Percentiles rank a stretch among this genome's conserved stretches.
These are phyloP conservation scores for Hamigera avellanea DNA, from an alignment of 495 filamentous ascomycete species.

Conservation along the genomic window DNA sequence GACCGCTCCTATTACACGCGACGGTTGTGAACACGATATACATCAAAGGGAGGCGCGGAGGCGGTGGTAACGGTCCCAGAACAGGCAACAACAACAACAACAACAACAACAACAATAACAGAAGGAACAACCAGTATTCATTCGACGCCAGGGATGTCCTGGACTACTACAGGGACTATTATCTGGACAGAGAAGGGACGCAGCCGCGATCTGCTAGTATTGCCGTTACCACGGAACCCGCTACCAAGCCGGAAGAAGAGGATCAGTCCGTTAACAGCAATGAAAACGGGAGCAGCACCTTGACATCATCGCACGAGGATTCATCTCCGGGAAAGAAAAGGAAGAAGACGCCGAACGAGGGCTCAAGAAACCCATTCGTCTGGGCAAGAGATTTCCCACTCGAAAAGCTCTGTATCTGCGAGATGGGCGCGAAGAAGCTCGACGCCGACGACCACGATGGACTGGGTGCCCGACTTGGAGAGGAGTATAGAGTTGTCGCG, in stretches of 20 bases:
- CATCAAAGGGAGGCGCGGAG: constrained; percentile 32
- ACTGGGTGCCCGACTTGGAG: constrained; percentile 24
- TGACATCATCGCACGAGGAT: too few relatives aligned
- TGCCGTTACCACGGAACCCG: background rate
- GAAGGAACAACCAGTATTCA: constrained; percentile 12
- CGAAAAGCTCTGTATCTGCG: constrained; percentile 57
- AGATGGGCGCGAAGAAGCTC: constrained; percentile 63
- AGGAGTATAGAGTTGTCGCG: constrained; percentile 32
- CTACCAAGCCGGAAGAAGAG: background rate
- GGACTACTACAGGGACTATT: constrained; percentile 20
- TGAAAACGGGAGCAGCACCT: background rate
- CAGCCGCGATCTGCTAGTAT: constrained; percentile 3
- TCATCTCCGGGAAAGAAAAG: background rate
- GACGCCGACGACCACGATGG: constrained; percentile 13
- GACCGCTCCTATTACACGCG: constrained; percentile 70
- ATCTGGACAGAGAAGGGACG: constrained; percentile 16
- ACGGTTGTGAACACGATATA: constrained; percentile 87
- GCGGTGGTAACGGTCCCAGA: constrained; percentile 8
- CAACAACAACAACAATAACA: constrained; percentile 18
- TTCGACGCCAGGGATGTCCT: constrained; percentile 29
- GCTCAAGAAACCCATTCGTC: constrained; percentile 18
- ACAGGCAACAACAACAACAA: constrained; percentile 19
- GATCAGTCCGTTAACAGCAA: constrained; percentile 1
- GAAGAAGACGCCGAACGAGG: background rate
- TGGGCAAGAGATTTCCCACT: constrained; percentile 55